These are phyloP conservation scores for Puccinia triticina DNA, from an alignment of 1,284 basidiomycete species.

Conservation along the genomic window DNA sequence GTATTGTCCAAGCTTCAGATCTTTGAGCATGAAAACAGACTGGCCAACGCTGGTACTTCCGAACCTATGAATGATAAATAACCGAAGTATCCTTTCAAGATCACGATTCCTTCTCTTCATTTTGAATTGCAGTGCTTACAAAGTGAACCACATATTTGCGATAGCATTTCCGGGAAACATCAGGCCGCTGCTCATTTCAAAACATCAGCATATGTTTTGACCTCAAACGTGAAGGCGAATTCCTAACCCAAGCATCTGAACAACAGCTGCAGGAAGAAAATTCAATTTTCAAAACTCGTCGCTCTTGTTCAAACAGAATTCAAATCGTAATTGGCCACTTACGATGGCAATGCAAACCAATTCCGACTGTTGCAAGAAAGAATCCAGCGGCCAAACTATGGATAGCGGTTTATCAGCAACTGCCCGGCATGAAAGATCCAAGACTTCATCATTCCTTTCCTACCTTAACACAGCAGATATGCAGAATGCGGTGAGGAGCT, in stretches of 20 bases:
- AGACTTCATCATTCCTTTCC: background rate
- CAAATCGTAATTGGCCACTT: background rate
- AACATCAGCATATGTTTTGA: background rate
- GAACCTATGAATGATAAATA: constrained; percentile 10
- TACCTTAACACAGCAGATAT: constrained; percentile 42
- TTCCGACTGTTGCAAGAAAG: constrained; percentile 38
- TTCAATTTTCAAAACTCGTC: background rate
- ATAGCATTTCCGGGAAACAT: constrained; percentile 49
- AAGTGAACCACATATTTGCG: constrained; percentile 44
- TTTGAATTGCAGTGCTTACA: constrained; percentile 11
- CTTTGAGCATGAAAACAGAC: constrained; percentile 34
- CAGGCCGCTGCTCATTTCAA: constrained; percentile 24
- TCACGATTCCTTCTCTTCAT: background rate
- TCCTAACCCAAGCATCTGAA: constrained; percentile 46
- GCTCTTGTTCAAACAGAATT: background rate
- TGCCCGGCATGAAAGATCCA: background rate
- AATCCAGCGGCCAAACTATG: constrained; percentile 46
- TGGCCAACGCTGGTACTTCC: constrained; percentile 27
- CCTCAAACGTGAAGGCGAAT: background rate
- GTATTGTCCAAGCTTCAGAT: constrained; percentile 47
- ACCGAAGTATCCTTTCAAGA: background rate
- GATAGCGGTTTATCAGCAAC: background rate
- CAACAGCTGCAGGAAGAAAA: constrained; percentile 27
- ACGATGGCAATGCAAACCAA: constrained; percentile 46
- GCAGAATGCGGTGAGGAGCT: constrained; percentile 6